Percentiles rank a stretch among this genome's conserved stretches.
These are phyloP conservation scores for Echinochloa phyllopogon DNA, from an alignment of 176 grass and related monocot species.

Conservation along the genomic window DNA sequence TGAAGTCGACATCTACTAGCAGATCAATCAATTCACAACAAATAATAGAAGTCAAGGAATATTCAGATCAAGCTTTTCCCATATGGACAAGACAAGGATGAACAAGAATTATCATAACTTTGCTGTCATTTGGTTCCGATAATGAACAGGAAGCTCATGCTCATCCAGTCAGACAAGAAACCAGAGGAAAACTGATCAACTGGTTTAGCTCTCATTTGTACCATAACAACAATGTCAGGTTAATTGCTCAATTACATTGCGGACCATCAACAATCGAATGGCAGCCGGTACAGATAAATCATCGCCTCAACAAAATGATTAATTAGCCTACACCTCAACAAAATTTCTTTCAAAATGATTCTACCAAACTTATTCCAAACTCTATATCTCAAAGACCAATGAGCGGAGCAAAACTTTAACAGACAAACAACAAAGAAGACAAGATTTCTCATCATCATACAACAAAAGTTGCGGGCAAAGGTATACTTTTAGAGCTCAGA, in stretches of 20 bases:
- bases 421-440: slow-evolving; percentile 15
- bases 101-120: background rate
- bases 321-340: slow-evolving; percentile 59
- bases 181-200: slow-evolving; percentile 32
- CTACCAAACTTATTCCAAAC: slow-evolving; percentile 55
- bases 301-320: slow-evolving; percentile 55
- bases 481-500: slow-evolving; percentile 39
- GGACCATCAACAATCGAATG: slow-evolving; percentile 43
- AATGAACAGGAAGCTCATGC: background rate
- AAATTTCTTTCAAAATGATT: slow-evolving; percentile 39
- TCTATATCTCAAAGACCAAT: slow-evolving; percentile 37
- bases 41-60: background rate
- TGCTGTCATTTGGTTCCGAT: slow-evolving; percentile 10
- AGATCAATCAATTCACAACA: background rate
- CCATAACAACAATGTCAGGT: slow-evolving; percentile 43
- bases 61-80: background rate
- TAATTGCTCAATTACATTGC: slow-evolving; percentile 51
- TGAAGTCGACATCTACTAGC: background rate
- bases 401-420: slow-evolving; percentile 49
- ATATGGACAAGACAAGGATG: background rate
- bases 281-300: slow-evolving; percentile 46
- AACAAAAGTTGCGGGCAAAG: slow-evolving; percentile 24
- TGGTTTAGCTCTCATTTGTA: slow-evolving; percentile 41
- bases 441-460: slow-evolving; percentile 30
- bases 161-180: slow-evolving; percentile 29